Conservation (phyloP, 1,284 basidiomycete species). For the Ceratobasidium theobromae region DNA sequence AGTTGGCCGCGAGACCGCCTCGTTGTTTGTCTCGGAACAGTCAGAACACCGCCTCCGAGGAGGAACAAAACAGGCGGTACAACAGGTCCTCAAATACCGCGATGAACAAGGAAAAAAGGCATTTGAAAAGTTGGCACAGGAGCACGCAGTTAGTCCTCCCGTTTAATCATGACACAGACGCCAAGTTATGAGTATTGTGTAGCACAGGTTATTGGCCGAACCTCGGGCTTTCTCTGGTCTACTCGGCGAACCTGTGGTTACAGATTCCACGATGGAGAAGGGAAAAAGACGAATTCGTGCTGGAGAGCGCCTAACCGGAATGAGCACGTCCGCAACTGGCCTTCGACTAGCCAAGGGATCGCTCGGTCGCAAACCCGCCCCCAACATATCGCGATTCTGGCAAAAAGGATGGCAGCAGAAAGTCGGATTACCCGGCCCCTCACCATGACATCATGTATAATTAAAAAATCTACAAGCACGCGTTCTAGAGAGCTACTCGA, state of each 20-base stretch:
- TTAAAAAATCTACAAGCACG: neutral
- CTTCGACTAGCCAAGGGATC: constrained; percentile 44
- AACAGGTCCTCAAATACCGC: constrained; percentile 46
- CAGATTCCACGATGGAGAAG: constrained; percentile 3
- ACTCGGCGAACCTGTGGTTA: constrained; percentile 13
- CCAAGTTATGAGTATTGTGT: neutral
- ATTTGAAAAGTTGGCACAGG: constrained; percentile 44
- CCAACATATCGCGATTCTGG: constrained; percentile 15
- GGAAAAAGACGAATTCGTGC: constrained; percentile 37
- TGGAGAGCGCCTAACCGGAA: constrained; percentile 44
- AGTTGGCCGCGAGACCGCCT: constrained; percentile 73
- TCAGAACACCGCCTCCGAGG: constrained; percentile 38
- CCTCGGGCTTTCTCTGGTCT: constrained; percentile 37
- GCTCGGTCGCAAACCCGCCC: constrained; percentile 36
- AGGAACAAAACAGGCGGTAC: constrained; percentile 42
- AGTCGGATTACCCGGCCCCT: constrained; percentile 10
- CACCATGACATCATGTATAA: neutral
- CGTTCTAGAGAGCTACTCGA: too few species aligned
- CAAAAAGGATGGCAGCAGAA: constrained; percentile 23
- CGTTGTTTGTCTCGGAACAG: constrained; percentile 16
- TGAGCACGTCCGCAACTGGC: constrained; percentile 41
- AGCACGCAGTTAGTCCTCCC: constrained; percentile 45
- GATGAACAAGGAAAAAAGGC: constrained; percentile 41
- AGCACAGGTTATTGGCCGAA: constrained; percentile 39
- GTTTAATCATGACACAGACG: neutral